Percentiles rank a stretch among this genome's conserved stretches.
Evolutionary conservation across 1,284 basidiomycete genomes (phyloP).

Genomic region (Sanghuangporus baumii): DNA sequence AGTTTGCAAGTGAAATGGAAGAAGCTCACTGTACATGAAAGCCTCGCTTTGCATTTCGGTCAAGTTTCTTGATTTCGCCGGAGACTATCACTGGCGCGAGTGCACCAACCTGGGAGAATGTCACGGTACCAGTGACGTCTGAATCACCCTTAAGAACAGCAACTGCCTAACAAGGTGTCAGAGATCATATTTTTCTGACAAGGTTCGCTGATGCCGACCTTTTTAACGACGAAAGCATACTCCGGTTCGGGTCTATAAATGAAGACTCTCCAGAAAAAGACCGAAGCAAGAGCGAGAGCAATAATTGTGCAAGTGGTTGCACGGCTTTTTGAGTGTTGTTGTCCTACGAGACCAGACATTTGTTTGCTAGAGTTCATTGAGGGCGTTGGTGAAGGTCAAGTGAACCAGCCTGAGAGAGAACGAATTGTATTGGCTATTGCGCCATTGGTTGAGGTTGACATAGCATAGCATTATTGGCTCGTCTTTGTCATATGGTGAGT

Average conservation of each 20-base stretch:
- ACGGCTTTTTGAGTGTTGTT: conserved; percentile 8
- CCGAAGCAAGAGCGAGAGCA: background rate
- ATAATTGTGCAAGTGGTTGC: conserved; percentile 6
- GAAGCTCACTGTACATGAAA: conserved; percentile 75
- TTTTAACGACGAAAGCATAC: conserved; percentile 1
- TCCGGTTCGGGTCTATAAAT: conserved; percentile 1
- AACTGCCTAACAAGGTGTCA: conserved; percentile 43
- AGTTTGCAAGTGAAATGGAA: background rate
- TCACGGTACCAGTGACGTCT: conserved; percentile 56
- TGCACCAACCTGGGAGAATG: conserved; percentile 53
- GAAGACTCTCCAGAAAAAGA: conserved; percentile 9
- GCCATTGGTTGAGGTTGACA: background rate
- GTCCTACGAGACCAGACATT: background rate
- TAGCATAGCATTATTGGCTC: background rate
- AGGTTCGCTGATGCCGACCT: background rate
- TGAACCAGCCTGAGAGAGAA: background rate
- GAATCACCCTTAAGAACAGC: conserved; percentile 62
- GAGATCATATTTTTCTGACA: background rate
- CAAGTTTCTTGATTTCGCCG: conserved; percentile 57
- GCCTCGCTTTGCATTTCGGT: conserved; percentile 55
- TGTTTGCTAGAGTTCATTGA: background rate
- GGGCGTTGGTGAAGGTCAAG: background rate
- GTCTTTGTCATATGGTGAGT: background rate
- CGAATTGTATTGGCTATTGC: background rate
- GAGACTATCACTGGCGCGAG: conserved; percentile 55